Evolutionary conservation across 2,329 filamentous ascomycete genomes (phyloP), one percentile per base, ranked within the genome.

Genomic region (Pseudofabraea citricarpa): DNA sequence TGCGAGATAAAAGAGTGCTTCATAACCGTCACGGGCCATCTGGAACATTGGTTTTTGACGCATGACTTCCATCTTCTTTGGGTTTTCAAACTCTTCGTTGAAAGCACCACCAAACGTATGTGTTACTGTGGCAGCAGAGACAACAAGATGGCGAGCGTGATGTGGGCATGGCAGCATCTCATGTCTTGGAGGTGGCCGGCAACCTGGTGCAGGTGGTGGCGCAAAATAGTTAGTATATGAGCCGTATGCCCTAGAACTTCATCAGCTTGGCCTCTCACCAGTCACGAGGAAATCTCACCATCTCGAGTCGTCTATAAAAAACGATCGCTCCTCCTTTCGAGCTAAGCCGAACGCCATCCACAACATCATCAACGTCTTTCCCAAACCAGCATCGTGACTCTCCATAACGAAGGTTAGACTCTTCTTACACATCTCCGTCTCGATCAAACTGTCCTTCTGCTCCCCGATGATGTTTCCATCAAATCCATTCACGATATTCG

Each of bases 341-440:
- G 89, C 87, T 42, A 94, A 67, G 3, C 87, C 87, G 59, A 93
- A 94, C 20, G 87, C 83, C 56, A 85, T 84, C 88, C 89, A 95
- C 44, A 95, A 61, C 57, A 83, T 76, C 75, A 94, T 81, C 46
- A 95, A 64, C 2, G 84, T 81, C 51, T 79, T 81, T 5, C 89
- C 89, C 8, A 95, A 70, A 3, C 89, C 89, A 2, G 87, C 86
- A 55, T 91, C 82, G 3, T 75, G 65, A 6, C 81, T 74, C 58
- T 91, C 87, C 56, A 95, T 71, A 2, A 90, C 77, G 60, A 85
- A 93, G 0, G 87, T 95, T 65, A 95, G 69, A 46, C 79, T 87
- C 51, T 52, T 80, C 36, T 80, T 70, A 66, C 89, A 95, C 13
- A 83, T 66, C 8, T 77, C 71, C 44, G 69, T 67, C 29, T 72